Evolutionary conservation across 2,329 filamentous ascomycete genomes (phyloP).

Genomic region (Xylariaceae sp.): DNA sequence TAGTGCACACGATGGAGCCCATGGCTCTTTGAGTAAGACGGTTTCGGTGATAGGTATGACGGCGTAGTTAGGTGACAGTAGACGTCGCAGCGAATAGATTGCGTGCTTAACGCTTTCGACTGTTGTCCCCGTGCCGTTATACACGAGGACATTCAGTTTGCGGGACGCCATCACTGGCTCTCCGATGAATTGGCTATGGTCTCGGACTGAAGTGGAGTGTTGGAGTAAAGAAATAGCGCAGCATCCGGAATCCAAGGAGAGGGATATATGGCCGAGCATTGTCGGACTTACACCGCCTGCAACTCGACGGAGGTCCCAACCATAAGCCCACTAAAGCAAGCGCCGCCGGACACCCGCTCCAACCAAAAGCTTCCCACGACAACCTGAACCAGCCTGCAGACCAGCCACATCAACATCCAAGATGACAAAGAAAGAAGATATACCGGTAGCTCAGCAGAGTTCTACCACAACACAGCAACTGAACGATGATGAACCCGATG

Average conservation of each 20-base stretch:
- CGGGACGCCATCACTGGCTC: conserved; percentile 63
- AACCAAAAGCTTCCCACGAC: background rate
- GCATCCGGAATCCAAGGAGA: background rate
- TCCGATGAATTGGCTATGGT: background rate
- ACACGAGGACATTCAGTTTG: conserved; percentile 90
- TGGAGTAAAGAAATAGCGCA: conserved; percentile 2
- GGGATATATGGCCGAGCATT: conserved; percentile 3
- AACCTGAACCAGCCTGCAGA: background rate
- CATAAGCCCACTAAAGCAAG: conserved; percentile 13
- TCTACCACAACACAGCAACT: conserved; percentile 51
- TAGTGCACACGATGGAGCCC: conserved; percentile 84
- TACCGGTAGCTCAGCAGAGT: conserved; percentile 47
- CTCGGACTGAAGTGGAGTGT: conserved; percentile 8
- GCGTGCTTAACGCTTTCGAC: conserved; percentile 89
- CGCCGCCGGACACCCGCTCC: conserved; percentile 1
- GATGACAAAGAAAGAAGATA: conserved; percentile 66
- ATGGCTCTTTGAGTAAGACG: conserved; percentile 87
- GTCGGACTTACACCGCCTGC: conserved; percentile 17
- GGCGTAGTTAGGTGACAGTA: conserved; percentile 90
- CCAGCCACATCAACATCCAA: background rate
- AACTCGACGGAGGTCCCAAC: background rate
- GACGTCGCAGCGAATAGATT: conserved; percentile 81
- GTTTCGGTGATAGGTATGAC: conserved; percentile 84
- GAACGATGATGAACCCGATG: conserved; percentile 89
- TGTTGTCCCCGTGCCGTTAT: conserved; percentile 89